These are phyloP conservation scores for Cladobotryum protrusum DNA, from an alignment of 2,329 filamentous ascomycete species.

Conservation along the genomic window DNA sequence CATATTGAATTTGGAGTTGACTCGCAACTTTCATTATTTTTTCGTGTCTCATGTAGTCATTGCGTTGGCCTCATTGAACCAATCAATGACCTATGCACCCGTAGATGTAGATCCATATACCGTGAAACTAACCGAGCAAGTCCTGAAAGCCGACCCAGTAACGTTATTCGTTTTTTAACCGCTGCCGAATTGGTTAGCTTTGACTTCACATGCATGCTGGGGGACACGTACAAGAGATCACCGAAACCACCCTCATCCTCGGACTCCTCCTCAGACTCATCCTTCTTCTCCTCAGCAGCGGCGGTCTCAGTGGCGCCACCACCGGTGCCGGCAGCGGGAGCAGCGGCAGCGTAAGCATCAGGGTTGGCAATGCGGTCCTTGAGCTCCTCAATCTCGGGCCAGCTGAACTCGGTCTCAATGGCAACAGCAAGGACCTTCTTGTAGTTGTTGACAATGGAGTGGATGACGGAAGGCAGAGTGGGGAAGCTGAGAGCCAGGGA, in stretches of 20 bases:
- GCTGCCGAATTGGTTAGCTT: constrained; percentile 39
- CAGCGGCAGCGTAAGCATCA: constrained; percentile 84
- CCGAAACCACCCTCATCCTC: constrained; percentile 68
- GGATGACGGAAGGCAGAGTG: constrained; percentile 90
- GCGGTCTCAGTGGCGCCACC: constrained; percentile 46
- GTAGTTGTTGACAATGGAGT: constrained; percentile 96
- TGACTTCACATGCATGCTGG: neutral
- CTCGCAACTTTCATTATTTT: constrained; percentile 23
- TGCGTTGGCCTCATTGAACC: constrained; percentile 34
- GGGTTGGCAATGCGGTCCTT: constrained; percentile 99
- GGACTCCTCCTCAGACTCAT: constrained; percentile 64
- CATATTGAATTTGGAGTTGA: constrained; percentile 4
- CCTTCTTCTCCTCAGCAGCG: constrained; percentile 56
- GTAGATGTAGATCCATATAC: constrained; percentile 33
- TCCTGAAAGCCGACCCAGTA: constrained; percentile 35
- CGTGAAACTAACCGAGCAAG: constrained; percentile 38
- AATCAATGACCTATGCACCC: constrained; percentile 44
- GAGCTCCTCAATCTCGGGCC: constrained; percentile 93
- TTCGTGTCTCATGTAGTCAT: constrained; percentile 27
- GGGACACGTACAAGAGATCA: constrained; percentile 61
- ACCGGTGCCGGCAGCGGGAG: constrained; percentile 60
- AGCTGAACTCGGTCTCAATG: constrained; percentile 83
- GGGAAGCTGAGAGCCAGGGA: constrained; percentile 94
- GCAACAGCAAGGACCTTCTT: constrained; percentile 93
- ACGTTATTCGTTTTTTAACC: constrained; percentile 44